A percentile compares a stretch with the other conserved stretches of the same genome.
phyloP scores from a whole-genome alignment of 805 yeast species.

The Metschnikowia borealis region DNA sequence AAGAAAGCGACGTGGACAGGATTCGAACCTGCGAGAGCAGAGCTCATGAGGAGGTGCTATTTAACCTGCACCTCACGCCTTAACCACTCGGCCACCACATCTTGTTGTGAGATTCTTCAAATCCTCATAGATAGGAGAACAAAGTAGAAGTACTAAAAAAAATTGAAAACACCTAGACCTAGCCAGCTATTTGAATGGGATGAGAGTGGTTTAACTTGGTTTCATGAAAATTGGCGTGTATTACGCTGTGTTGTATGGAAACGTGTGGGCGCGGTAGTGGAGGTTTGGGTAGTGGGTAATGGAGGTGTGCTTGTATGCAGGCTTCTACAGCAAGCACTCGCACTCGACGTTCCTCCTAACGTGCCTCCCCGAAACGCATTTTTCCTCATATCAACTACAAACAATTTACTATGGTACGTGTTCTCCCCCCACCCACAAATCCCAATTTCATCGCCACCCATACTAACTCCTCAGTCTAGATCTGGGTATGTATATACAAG shows the following conservation, averaged over 20 bases:
- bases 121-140: too few relatives aligned
- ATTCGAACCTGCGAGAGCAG: constrained; percentile 26
- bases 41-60: constrained; percentile 25
- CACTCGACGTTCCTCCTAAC: constrained; percentile 1
- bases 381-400: constrained; percentile 4
- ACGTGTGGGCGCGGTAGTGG: background rate
- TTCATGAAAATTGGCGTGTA: too few relatives aligned
- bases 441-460: background rate
- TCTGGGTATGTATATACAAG: constrained; percentile 20
- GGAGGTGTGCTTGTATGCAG: background rate
- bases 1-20: constrained; percentile 23
- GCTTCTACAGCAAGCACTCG: background rate
- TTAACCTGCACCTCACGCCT: constrained; percentile 25
- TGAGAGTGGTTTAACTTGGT: background rate
- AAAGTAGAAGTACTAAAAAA: too few relatives aligned
- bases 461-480: constrained; percentile 20
- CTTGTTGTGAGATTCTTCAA: background rate
- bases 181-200: too few relatives aligned
- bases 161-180: too few relatives aligned
- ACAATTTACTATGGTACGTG: constrained; percentile 12
- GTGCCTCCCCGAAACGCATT: constrained; percentile 1
- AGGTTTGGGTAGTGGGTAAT: too few relatives aligned
- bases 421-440: background rate
- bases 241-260: background rate
- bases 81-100: constrained; percentile 27